These are phyloP conservation scores for Nidula microcarpa DNA, from an alignment of 768 basidiomycete genomes.

Conservation along the genomic window DNA sequence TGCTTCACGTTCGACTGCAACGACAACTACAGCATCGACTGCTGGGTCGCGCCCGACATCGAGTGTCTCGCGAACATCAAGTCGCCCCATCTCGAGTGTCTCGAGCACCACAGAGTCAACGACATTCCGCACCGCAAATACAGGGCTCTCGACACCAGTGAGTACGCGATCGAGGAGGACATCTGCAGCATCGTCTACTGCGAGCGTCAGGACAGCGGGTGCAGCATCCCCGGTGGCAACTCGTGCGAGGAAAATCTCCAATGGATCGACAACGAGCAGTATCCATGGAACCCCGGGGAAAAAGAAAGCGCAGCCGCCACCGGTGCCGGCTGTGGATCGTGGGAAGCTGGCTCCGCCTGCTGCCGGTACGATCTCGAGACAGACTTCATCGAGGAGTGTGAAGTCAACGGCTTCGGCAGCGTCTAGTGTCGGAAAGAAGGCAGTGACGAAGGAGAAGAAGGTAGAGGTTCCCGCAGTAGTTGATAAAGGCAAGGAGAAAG, in stretches of 20 bases:
- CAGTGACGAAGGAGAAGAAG: conserved; percentile 10
- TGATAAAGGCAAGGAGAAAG: conserved; percentile 11
- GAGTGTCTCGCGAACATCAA: not conserved
- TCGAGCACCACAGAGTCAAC: conserved; percentile 8
- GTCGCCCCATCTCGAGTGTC: conserved; percentile 8
- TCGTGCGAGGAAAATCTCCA: conserved; percentile 19
- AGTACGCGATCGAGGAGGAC: conserved; percentile 22
- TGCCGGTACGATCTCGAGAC: conserved; percentile 11
- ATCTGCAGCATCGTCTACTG: conserved; percentile 23
- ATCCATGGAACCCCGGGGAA: conserved; percentile 11
- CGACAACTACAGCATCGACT: not conserved
- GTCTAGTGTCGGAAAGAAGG: not conserved
- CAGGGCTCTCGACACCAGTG: conserved; percentile 17
- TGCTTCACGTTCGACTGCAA: not conserved
- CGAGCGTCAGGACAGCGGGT: conserved; percentile 8
- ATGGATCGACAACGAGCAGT: conserved; percentile 7
- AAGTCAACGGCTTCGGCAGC: conserved; percentile 17
- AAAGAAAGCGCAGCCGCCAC: conserved; percentile 11
- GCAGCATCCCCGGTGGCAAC: conserved; percentile 8
- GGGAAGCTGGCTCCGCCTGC: conserved; percentile 23
- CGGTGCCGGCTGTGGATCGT: conserved; percentile 23
- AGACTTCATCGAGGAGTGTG: conserved; percentile 16
- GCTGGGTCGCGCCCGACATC: too few relatives aligned
- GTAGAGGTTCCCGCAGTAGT: conserved; percentile 17
- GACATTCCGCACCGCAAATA: conserved; percentile 44